A percentile compares a stretch with the other conserved stretches of the same genome.
These are phyloP conservation scores for Phytophthora europaea DNA, from an alignment of 352 stramenopile species.

Conservation along the genomic window DNA sequence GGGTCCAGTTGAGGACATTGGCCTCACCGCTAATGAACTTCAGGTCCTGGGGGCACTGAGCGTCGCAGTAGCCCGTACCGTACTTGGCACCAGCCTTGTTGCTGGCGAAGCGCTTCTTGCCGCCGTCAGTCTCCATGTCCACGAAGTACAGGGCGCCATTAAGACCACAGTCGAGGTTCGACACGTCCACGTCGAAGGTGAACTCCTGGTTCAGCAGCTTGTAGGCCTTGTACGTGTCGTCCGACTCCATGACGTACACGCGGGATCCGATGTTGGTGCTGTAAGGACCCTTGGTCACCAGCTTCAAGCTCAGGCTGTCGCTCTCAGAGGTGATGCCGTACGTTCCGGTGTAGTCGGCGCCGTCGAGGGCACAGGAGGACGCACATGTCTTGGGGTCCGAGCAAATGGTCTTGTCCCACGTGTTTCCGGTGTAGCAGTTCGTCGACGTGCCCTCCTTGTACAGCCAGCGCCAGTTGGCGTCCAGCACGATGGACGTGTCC, in stretches of 20 bases:
- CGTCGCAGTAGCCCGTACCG: slow-evolving; percentile 53
- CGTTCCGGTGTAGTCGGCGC: slow-evolving; percentile 60
- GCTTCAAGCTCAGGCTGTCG: slow-evolving; percentile 47
- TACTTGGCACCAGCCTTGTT: slow-evolving; percentile 36
- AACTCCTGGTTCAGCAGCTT: slow-evolving; percentile 76
- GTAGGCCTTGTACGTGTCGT: slow-evolving; percentile 52
- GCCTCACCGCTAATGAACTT: slow-evolving; percentile 77
- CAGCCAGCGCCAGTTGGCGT: slow-evolving; percentile 72
- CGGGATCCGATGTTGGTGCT: slow-evolving; percentile 62
- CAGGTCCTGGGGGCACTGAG: slow-evolving; percentile 62
- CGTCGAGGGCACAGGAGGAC: slow-evolving; percentile 57
- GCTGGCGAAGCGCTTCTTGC: slow-evolving; percentile 23
- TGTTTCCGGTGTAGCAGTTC: slow-evolving; percentile 67
- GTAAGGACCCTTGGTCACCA: slow-evolving; percentile 62
- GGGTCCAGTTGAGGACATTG: slow-evolving; percentile 61
- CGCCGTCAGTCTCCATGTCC: slow-evolving; percentile 65
- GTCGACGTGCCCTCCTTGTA: slow-evolving; percentile 55
- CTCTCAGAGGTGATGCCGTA: slow-evolving; percentile 53
- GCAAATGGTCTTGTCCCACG: slow-evolving; percentile 56
- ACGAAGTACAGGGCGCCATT: slow-evolving; percentile 78
- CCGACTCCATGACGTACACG: slow-evolving; percentile 56
- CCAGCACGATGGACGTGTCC: slow-evolving; percentile 63
- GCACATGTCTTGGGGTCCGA: slow-evolving; percentile 54
- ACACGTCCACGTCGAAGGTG: slow-evolving; percentile 73
- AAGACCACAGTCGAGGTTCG: slow-evolving; percentile 50